Percentiles rank a stretch among this genome's conserved stretches.
Evolutionary conservation across 164 flowering plant genomes (phyloP).

Genomic region (Piper betle): DNA sequence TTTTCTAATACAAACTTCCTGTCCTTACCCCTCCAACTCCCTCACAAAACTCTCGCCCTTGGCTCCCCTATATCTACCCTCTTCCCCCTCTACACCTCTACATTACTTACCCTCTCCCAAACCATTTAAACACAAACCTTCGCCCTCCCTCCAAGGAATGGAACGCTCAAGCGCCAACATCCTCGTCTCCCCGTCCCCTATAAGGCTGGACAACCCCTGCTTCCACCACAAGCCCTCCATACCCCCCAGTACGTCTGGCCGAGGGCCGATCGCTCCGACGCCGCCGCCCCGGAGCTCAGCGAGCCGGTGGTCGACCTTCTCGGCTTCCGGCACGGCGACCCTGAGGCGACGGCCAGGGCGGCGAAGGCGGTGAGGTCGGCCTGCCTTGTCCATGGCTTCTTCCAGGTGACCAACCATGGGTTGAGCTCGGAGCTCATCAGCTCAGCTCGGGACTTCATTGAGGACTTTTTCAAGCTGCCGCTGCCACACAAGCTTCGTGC

Average conservation of each 20-base stretch:
- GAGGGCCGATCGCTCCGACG: constrained; percentile 14
- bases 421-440: constrained; percentile 32
- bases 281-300: constrained; percentile 26
- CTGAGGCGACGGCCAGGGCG: constrained; percentile 14
- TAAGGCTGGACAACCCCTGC: constrained; percentile 3
- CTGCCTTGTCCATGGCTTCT: constrained; percentile 54
- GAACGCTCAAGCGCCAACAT: constrained; percentile 5
- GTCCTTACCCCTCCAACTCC: not conserved
- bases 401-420: constrained; percentile 71
- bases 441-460: constrained; percentile 30
- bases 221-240: constrained; percentile 12
- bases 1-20: not conserved
- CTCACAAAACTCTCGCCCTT: not conserved
- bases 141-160: constrained; percentile 3
- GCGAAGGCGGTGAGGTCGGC: constrained; percentile 31
- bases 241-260: constrained; percentile 49
- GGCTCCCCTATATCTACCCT: constrained; percentile 4
- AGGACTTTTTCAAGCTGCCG: constrained; percentile 40
- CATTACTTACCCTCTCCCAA: not conserved
- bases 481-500: constrained; percentile 24
- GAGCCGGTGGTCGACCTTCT: constrained; percentile 51
- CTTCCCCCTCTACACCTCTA: not conserved
- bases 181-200: constrained; percentile 3
- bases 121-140: not conserved
- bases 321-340: constrained; percentile 35